Conservation (phyloP, 257 asterid species). For the Penstemon newberryi region DNA sequence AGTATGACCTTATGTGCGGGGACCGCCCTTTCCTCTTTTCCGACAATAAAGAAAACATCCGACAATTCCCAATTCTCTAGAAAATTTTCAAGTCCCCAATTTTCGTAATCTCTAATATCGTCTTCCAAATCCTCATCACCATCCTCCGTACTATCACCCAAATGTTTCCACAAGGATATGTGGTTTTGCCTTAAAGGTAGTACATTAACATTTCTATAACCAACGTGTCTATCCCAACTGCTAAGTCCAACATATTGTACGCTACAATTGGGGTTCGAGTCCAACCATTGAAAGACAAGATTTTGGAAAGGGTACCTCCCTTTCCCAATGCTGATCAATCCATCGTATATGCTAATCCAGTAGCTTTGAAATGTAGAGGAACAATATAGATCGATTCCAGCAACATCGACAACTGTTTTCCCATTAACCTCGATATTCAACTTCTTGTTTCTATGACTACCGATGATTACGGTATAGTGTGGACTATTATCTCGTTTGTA, state of each 20-base stretch:
- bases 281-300: slow-evolving; percentile 93
- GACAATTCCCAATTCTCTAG: slow-evolving; percentile 88
- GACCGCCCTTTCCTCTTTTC: slow-evolving; percentile 66
- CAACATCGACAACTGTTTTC: slow-evolving; percentile 73
- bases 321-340: slow-evolving; percentile 90
- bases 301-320: slow-evolving; percentile 98
- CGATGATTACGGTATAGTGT: slow-evolving; percentile 92
- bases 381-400: slow-evolving; percentile 78
- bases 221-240: slow-evolving; percentile 97
- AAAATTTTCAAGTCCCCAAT: slow-evolving; percentile 79
- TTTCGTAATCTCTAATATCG: slow-evolving; percentile 54
- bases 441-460: slow-evolving; percentile 90
- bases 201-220: slow-evolving; percentile 82
- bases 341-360: slow-evolving; percentile 92
- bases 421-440: slow-evolving; percentile 86
- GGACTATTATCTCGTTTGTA: slow-evolving; percentile 92
- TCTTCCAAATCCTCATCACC: slow-evolving; percentile 66
- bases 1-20: slow-evolving; percentile 87
- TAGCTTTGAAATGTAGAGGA: slow-evolving; percentile 91
- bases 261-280: slow-evolving; percentile 77
- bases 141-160: slow-evolving; percentile 53
- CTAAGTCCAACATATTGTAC: slow-evolving; percentile 95
- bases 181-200: slow-evolving; percentile 84
- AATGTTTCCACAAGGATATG: slow-evolving; percentile 86
- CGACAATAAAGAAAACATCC: slow-evolving; percentile 72